These are phyloP conservation scores for Mycosphaerella sp. DNA, from an alignment of 2,329 filamentous ascomycete species.

Conservation along the genomic window DNA sequence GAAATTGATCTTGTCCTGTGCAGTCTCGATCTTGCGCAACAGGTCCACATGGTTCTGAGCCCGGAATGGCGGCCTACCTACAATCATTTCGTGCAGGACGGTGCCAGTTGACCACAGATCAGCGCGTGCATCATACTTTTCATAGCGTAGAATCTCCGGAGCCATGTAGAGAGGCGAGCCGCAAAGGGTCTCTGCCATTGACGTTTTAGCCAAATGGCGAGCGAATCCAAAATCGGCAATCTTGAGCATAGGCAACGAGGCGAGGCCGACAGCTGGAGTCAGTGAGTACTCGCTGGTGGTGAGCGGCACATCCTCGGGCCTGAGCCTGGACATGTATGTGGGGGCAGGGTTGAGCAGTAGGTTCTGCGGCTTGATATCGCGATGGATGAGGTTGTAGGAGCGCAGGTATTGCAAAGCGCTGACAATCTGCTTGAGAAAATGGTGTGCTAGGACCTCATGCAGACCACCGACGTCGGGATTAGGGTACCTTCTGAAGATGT, in stretches of 20 bases:
- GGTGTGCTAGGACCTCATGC: constrained; percentile 90
- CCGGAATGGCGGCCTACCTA: constrained; percentile 81
- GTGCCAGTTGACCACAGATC: constrained; percentile 98
- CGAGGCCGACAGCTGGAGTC: constrained; percentile 71
- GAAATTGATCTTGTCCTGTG: constrained; percentile 80
- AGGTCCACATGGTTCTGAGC: constrained; percentile 93
- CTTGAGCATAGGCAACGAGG: constrained; percentile 90
- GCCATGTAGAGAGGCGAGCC: constrained; percentile 98
- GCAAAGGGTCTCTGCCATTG: constrained; percentile 90
- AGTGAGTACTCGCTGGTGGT: constrained; percentile 75
- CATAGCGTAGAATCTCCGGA: constrained; percentile 91
- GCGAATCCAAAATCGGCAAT: constrained; percentile 99
- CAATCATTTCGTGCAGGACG: constrained; percentile 92
- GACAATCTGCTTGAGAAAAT: constrained; percentile 91
- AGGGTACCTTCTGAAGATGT: constrained; percentile 91
- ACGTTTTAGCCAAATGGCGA: constrained; percentile 80
- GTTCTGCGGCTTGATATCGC: constrained; percentile 97
- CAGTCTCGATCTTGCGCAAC: constrained; percentile 81
- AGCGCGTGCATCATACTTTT: constrained; percentile 94
- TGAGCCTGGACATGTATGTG: constrained; percentile 58
- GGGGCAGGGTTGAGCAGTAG: constrained; percentile 79
- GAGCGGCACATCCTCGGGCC: constrained; percentile 59
- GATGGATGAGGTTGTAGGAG: constrained; percentile 80
- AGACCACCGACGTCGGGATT: constrained; percentile 76
- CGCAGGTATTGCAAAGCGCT: constrained; percentile 88